Conservation (phyloP, 1,284 basidiomycete species). For the Trichosporon inkin region DNA sequence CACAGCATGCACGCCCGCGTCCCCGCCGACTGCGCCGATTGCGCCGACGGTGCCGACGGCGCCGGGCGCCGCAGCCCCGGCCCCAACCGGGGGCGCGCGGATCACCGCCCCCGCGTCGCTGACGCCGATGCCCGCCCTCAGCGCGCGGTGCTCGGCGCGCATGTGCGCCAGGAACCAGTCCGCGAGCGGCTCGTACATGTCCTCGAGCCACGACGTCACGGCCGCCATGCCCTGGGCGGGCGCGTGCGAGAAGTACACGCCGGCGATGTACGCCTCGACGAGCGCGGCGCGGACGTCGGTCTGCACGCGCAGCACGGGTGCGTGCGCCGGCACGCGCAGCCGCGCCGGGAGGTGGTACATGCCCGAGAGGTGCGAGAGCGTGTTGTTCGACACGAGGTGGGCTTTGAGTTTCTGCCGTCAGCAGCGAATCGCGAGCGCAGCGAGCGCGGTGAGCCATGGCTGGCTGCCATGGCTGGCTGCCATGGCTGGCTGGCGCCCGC, state of each 20-base stretch:
- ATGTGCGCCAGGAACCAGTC: slow-evolving; percentile 46
- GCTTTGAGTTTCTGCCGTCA: slow-evolving; percentile 43
- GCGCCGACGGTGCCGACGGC: too few species aligned
- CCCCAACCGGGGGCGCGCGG: not conserved
- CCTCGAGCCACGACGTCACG: slow-evolving; percentile 41
- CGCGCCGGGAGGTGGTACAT: slow-evolving; percentile 42
- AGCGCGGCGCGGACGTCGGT: slow-evolving; percentile 45
- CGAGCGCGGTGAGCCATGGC: too few species aligned
- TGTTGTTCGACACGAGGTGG: slow-evolving; percentile 45
- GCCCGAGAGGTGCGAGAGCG: slow-evolving; percentile 42
- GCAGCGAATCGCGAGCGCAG: not conserved
- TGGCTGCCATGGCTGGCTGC: too few species aligned
- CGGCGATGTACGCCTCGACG: slow-evolving; percentile 48
- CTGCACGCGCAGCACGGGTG: slow-evolving; percentile 37
- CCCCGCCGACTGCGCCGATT: too few species aligned
- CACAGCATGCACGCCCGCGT: too few species aligned
- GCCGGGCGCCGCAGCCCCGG: too few species aligned
- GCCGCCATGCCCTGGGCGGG: slow-evolving; percentile 24
- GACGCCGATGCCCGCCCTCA: not conserved
- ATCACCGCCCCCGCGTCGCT: not conserved
- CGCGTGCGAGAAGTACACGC: slow-evolving; percentile 39
- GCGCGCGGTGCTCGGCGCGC: slow-evolving; percentile 28
- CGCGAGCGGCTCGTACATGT: slow-evolving; percentile 44
- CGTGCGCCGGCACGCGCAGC: slow-evolving; percentile 31
- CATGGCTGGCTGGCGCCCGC: too few species aligned